A percentile compares a stretch with the other conserved stretches of the same genome.
phyloP scores from a whole-genome alignment of 768 basidiomycete genomes.

The Boletus rubescentipes region DNA sequence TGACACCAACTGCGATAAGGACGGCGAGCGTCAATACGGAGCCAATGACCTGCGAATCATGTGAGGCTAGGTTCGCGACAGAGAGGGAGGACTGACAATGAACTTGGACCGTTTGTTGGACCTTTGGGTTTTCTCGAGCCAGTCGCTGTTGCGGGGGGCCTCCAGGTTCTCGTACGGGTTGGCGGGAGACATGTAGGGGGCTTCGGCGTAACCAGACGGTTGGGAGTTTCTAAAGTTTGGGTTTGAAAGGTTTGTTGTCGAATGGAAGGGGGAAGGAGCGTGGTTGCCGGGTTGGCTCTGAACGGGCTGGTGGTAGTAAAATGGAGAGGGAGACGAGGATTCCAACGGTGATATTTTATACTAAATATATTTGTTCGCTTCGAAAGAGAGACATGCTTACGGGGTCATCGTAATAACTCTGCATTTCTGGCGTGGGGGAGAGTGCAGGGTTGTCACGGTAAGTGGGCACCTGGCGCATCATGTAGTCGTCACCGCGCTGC shows the following conservation, averaged over 20 bases:
- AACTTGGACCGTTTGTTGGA: conserved; percentile 47
- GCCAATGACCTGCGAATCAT: conserved; percentile 48
- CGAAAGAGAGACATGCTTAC: conserved; percentile 7
- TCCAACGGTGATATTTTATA: neutral
- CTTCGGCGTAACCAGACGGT: conserved; percentile 25
- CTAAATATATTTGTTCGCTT: conserved; percentile 1
- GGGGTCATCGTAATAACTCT: conserved; percentile 31
- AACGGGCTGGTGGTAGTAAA: conserved; percentile 27
- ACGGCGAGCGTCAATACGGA: conserved; percentile 45
- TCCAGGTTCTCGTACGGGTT: conserved; percentile 36
- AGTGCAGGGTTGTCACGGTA: conserved; percentile 20
- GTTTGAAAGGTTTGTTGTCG: conserved; percentile 21
- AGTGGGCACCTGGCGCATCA: conserved; percentile 26
- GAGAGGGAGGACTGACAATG: conserved; percentile 46
- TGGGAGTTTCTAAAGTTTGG: conserved; percentile 24
- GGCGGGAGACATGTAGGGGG: conserved; percentile 22
- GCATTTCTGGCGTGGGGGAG: conserved; percentile 24
- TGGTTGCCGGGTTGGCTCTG: conserved; percentile 35
- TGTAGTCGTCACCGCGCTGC: conserved; percentile 25
- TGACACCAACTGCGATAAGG: conserved; percentile 58
- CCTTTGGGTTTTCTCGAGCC: conserved; percentile 38
- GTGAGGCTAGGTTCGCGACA: neutral
- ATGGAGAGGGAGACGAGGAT: neutral
- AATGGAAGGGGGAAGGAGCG: conserved; percentile 35
- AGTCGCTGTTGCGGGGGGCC: conserved; percentile 34